These are phyloP conservation scores for Pythium brachiatum DNA, from an alignment of 352 stramenopile genomes.

Conservation along the genomic window DNA sequence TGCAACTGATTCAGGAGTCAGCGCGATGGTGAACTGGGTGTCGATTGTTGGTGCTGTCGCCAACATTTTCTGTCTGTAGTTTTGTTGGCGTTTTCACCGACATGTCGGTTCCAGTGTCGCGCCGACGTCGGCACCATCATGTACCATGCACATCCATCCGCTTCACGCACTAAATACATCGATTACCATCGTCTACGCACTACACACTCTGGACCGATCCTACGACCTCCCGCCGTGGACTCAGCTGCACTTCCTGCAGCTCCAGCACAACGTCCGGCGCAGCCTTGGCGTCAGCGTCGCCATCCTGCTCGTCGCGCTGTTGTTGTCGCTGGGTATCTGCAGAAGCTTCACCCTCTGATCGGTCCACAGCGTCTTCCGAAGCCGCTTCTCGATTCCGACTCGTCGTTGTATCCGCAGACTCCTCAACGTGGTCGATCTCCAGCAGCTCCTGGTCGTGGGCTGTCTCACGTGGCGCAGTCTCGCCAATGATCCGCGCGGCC, in stretches of 20 bases:
- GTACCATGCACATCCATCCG: too few relatives aligned
- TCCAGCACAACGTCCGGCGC: slow-evolving; percentile 11
- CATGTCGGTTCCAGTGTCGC: too few relatives aligned
- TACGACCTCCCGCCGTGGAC: background rate
- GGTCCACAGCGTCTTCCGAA: background rate
- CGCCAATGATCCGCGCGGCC: slow-evolving; percentile 24
- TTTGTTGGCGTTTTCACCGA: background rate
- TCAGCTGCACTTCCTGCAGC: slow-evolving; percentile 1
- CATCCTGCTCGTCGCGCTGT: background rate
- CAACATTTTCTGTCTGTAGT: background rate
- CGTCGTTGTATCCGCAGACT: too few relatives aligned
- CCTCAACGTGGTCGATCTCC: slow-evolving; percentile 16
- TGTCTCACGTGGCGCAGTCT: slow-evolving; percentile 19
- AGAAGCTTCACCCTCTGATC: background rate
- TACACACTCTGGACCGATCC: slow-evolving; percentile 4
- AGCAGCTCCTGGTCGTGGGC: slow-evolving; percentile 28
- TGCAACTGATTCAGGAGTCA: background rate
- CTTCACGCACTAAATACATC: background rate
- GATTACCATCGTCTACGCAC: background rate
- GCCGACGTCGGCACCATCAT: too few relatives aligned
- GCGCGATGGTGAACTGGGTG: background rate
- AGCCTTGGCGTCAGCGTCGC: slow-evolving; percentile 5
- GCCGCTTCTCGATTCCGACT: background rate
- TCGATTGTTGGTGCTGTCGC: background rate
- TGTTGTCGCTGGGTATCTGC: background rate